Conservation (phyloP, 1,284 basidiomycete species). For the Tilletia horrida region DNA sequence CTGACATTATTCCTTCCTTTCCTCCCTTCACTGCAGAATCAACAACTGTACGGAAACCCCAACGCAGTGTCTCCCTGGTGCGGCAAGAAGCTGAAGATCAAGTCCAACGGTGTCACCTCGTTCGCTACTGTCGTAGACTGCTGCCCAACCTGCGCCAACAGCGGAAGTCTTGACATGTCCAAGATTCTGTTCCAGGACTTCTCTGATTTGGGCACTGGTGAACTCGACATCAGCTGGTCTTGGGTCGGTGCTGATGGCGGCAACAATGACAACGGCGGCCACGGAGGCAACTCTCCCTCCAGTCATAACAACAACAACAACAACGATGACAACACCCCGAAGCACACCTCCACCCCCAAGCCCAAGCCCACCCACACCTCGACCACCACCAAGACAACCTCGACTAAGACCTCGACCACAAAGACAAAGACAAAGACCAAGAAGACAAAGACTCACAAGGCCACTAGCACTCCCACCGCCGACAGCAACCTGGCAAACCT, state of each 20-base stretch:
- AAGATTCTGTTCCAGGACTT: slow-evolving; percentile 20
- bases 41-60: slow-evolving; percentile 13
- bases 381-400: neutral
- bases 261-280: neutral
- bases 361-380: slow-evolving; percentile 14
- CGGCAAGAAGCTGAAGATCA: slow-evolving; percentile 16
- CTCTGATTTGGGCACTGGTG: neutral
- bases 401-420: neutral
- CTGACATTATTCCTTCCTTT: neutral
- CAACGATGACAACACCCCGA: slow-evolving; percentile 6
- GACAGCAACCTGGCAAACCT: slow-evolving; percentile 12
- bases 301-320: slow-evolving; percentile 6
- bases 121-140: slow-evolving; percentile 18
- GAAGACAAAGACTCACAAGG: neutral
- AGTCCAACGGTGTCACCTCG: slow-evolving; percentile 11
- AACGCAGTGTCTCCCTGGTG: slow-evolving; percentile 29
- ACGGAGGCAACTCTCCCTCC: slow-evolving; percentile 9
- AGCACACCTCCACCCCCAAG: slow-evolving; percentile 16
- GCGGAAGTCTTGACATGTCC: slow-evolving; percentile 21
- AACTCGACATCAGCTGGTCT: slow-evolving; percentile 18
- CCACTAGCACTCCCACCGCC: neutral
- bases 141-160: slow-evolving; percentile 19
- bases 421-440: slow-evolving; percentile 8
- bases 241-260: slow-evolving; percentile 8
- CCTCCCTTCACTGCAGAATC: neutral